Evolutionary conservation across 345 rosid genomes (phyloP).

Genomic region (Aethionema arabicum): DNA sequence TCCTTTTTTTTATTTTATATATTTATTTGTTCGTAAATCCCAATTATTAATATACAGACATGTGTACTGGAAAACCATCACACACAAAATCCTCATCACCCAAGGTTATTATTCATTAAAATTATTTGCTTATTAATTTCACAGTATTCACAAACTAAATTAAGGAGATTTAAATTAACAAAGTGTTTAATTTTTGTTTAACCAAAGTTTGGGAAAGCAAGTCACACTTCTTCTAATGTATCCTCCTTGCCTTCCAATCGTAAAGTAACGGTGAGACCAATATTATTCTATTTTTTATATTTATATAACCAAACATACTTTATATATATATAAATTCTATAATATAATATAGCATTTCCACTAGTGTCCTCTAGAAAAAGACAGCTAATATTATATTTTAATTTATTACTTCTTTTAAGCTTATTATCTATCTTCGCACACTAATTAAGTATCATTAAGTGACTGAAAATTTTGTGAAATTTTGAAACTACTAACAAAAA

Average conservation of each 20-base stretch:
- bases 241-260: slow-evolving; percentile 45
- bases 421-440: no score
- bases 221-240: slow-evolving; percentile 41
- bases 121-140: neutral
- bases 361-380: no score
- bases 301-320: neutral
- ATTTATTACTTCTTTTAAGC: no score
- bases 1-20: slow-evolving; percentile 11
- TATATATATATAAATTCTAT: neutral
- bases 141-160: neutral
- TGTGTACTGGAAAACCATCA: slow-evolving; percentile 66
- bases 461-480: no score
- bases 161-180: slow-evolving; percentile 17
- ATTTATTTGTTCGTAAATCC: neutral
- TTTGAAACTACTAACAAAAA: no score
- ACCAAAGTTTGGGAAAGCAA: slow-evolving; percentile 47
- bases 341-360: neutral
- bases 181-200: slow-evolving; percentile 1
- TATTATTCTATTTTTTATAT: slow-evolving; percentile 4
- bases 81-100: slow-evolving; percentile 57
- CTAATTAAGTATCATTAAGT: no score
- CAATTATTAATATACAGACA: neutral
- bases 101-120: slow-evolving; percentile 42
- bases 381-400: no score
- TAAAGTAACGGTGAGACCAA: slow-evolving; percentile 57